These are phyloP conservation scores for Trichoderma gamsii DNA, from an alignment of 495 filamentous ascomycete species.

Conservation along the genomic window DNA sequence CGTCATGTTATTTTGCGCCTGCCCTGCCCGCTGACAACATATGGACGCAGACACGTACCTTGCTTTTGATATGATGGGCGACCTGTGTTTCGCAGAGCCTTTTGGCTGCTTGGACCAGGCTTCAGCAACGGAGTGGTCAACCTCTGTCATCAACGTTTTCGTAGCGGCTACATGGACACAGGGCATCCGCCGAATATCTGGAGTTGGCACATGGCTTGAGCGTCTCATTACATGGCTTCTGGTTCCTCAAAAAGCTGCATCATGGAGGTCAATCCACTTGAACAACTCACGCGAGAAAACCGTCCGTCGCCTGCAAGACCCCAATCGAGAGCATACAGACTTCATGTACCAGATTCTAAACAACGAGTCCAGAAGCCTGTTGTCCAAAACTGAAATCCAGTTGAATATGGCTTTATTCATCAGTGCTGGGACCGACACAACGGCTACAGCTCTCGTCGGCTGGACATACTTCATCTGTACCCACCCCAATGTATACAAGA, in stretches of 20 bases:
- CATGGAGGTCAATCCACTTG: conserved; percentile 21
- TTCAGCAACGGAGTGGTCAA: conserved; percentile 24
- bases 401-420: conserved; percentile 26
- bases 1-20: not conserved
- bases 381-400: conserved; percentile 22
- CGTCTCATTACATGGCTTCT: conserved; percentile 15
- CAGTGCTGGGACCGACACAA: conserved; percentile 24
- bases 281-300: conserved; percentile 21
- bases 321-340: conserved; percentile 21
- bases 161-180: conserved; percentile 20
- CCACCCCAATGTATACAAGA: conserved; percentile 17
- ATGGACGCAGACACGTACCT: conserved; percentile 31
- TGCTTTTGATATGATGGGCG: conserved; percentile 57
- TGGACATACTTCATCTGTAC: conserved; percentile 20
- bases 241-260: conserved; percentile 18
- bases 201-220: conserved; percentile 23
- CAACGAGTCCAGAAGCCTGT: conserved; percentile 21
- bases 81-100: conserved; percentile 51
- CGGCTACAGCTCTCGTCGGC: conserved; percentile 18
- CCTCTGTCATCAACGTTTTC: conserved; percentile 18
- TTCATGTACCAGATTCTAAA: conserved; percentile 25
- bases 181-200: conserved; percentile 23
- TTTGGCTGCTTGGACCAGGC: conserved; percentile 48
- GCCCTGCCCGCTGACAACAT: not conserved
- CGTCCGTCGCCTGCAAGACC: conserved; percentile 19